Base-by-base conservation (phyloP, 2,329 filamentous ascomycete genomes). In the Fusarium sp. region DNA sequence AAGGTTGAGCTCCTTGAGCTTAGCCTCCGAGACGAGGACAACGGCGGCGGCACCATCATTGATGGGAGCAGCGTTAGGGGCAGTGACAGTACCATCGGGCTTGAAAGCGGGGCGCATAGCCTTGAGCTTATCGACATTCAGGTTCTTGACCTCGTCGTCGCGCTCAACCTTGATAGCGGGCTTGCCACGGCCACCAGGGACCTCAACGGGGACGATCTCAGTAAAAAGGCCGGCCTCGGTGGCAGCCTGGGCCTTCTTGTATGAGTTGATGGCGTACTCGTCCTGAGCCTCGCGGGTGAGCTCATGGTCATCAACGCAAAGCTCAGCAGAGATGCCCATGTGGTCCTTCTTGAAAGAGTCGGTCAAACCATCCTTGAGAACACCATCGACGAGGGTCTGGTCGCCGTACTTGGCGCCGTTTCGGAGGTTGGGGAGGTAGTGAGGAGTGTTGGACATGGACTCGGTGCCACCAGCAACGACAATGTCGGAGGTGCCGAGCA, bases 401-500 rank as follows among this genome's bases (percentile, higher is more conserved):
- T 98, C 91, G 79, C 96, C 96, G 84, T 97, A 99, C 87, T 98
- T 98, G 84, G 93, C 91, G 77, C 96, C 96, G 76, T 85, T 92
- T 83, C 96, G 93, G 78, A 98, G 88, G 83, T 87, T 93, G 75
- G 95, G 93, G 60, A 98, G 92, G 87, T 99, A 99, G 87, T 99
- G 95, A 58, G 96, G 96, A 62, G 93, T 89, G 87, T 98, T 98
- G 81, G 95, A 98, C 96, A 99, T 99, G 87, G 95, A 98, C 88
- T 99, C 96, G 77, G 96, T 91, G 78, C 96, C 96, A 81, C 95
- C 96, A 75, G 95, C 96, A 68, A 99, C 94, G 75, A 99, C 91
- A 75, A 98, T 92, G 78, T 94, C 92, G 75, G 96, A 96, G 82
- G 94, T 98, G 77, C 96, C 96, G 61, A 95, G 97, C 83, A 98